Conservation (phyloP, 129 eudicot genomes). For the Tagetes patula region DNA sequence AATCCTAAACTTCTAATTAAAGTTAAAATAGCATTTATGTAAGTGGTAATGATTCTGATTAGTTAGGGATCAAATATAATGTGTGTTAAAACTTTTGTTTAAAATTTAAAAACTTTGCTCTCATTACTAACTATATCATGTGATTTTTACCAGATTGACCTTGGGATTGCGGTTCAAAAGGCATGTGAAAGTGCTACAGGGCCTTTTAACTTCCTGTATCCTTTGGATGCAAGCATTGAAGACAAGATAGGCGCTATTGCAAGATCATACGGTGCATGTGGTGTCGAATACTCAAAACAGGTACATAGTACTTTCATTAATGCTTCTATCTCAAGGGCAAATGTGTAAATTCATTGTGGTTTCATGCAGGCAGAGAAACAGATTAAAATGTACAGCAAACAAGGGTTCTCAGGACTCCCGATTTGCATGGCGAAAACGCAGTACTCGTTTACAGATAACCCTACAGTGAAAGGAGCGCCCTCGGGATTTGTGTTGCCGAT, state of each 20-base stretch:
- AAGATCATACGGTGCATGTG: conserved; percentile 92
- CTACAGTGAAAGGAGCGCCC: conserved; percentile 87
- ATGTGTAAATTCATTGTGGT: neutral
- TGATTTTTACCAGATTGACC: conserved; percentile 25
- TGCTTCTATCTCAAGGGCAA: neutral
- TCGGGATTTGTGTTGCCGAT: conserved; percentile 83
- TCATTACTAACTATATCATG: no score
- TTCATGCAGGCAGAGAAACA: conserved; percentile 83
- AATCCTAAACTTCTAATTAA: neutral
- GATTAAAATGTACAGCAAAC: conserved; percentile 88
- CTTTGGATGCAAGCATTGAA: conserved; percentile 74
- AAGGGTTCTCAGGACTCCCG: conserved; percentile 81
- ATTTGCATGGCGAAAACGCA: conserved; percentile 99
- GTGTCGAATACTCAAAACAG: conserved; percentile 90
- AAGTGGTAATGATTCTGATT: neutral
- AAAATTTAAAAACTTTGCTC: no score
- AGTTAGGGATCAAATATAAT: neutral
- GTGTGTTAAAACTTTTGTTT: no score
- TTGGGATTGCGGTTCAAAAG: conserved; percentile 84
- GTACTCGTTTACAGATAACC: conserved; percentile 84
- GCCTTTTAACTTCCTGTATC: conserved; percentile 83
- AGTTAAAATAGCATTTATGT: neutral
- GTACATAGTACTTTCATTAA: conserved; percentile 29
- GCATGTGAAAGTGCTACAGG: conserved; percentile 86
- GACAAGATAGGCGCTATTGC: conserved; percentile 96